Evolutionary conservation across 2,329 filamentous ascomycete genomes (phyloP).

Genomic region (Aaosphaeria arxii): DNA sequence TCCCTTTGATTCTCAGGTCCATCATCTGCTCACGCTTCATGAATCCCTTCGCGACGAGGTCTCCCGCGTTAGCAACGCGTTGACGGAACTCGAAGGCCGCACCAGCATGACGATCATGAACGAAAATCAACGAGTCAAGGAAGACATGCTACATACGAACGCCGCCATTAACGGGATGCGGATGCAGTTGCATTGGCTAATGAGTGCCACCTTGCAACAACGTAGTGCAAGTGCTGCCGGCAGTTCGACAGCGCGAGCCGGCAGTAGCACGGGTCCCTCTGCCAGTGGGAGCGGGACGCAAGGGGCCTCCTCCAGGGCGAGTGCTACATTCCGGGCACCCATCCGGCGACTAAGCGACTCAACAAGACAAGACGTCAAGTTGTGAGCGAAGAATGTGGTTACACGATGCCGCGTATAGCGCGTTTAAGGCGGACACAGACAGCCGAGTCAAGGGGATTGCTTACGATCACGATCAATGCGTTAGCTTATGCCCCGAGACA

Average conservation of each 20-base stretch:
- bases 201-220: slow-evolving; percentile 54
- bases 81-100: slow-evolving; percentile 59
- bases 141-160: slow-evolving; percentile 61
- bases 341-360: slow-evolving; percentile 34
- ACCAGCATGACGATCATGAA: slow-evolving; percentile 63
- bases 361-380: slow-evolving; percentile 35
- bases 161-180: slow-evolving; percentile 58
- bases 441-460: no score
- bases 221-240: slow-evolving; percentile 23
- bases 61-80: slow-evolving; percentile 50
- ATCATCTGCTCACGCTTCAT: slow-evolving; percentile 60
- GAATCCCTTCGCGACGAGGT: slow-evolving; percentile 61
- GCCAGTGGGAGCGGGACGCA: slow-evolving; percentile 22
- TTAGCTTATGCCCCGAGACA: no score
- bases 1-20: slow-evolving; percentile 48
- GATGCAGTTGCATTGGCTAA: slow-evolving; percentile 62
- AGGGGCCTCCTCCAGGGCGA: slow-evolving; percentile 15
- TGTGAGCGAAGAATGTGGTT: slow-evolving; percentile 8
- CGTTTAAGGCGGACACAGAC: no score
- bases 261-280: slow-evolving; percentile 18
- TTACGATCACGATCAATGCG: no score
- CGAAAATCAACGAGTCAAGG: slow-evolving; percentile 59
- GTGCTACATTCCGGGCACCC: slow-evolving; percentile 22
- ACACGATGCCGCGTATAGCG: no score
- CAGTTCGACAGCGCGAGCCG: slow-evolving; percentile 20